A percentile compares a stretch with the other conserved stretches of the same genome.
These are phyloP conservation scores for Microdochium trichocladiopsis DNA, from an alignment of 2,329 filamentous ascomycete species.

Conservation along the genomic window DNA sequence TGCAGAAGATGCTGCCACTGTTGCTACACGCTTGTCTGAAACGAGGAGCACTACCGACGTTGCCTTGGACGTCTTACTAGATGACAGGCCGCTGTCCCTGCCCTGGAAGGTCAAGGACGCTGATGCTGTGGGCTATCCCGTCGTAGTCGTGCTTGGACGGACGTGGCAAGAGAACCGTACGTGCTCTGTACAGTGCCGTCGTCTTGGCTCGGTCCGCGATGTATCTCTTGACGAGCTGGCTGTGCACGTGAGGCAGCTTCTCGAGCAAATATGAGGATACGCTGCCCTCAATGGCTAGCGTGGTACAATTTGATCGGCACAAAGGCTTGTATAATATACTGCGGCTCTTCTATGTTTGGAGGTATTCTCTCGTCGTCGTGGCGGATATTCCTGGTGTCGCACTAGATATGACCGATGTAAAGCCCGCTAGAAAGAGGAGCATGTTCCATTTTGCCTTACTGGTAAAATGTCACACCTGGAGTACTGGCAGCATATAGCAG, in stretches of 20 bases:
- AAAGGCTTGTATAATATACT: no score
- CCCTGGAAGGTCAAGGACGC: slow-evolving; percentile 88
- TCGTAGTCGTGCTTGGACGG: slow-evolving; percentile 73
- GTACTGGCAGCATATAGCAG: no score
- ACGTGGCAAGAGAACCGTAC: slow-evolving; percentile 50
- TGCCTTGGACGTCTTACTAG: slow-evolving; percentile 59
- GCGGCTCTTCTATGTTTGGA: no score
- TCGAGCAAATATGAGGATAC: slow-evolving; percentile 46
- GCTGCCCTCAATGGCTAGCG: no score
- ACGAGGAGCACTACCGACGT: slow-evolving; percentile 3
- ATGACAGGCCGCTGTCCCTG: slow-evolving; percentile 63
- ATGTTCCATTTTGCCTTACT: no score
- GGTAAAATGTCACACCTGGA: no score
- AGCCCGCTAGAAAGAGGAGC: no score
- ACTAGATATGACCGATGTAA: no score
- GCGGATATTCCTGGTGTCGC: no score
- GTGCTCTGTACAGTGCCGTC: slow-evolving; percentile 77
- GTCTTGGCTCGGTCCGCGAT: slow-evolving; percentile 53
- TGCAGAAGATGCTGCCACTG: slow-evolving; percentile 39
- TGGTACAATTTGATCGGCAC: no score
- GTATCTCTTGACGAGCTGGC: slow-evolving; percentile 44
- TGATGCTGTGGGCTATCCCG: slow-evolving; percentile 80
- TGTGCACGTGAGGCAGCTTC: slow-evolving; percentile 34
- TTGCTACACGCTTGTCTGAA: slow-evolving; percentile 56
- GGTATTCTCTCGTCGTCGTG: no score